Evolutionary conservation across 1,284 basidiomycete genomes (phyloP), one percentile per base, ranked within the genome.

Genomic region (Coriolopsis trogii): DNA sequence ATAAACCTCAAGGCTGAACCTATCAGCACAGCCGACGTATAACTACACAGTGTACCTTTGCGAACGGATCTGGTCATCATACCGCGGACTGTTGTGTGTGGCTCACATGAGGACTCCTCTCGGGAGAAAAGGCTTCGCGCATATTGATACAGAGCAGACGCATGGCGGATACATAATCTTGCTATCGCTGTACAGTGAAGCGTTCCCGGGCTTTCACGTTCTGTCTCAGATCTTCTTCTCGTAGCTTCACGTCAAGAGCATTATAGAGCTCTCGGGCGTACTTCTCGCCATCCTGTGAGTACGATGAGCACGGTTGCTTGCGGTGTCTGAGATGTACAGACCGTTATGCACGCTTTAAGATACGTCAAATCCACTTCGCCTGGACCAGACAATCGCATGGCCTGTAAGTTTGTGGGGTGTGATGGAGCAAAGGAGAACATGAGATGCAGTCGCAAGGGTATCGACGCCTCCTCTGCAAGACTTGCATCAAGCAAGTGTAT

Each of bases 401-500:
- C 79, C 56, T 85, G 84, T 9, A 91, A 56, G 15, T 62, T 65
- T 0, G 81, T 64, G 5, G 67, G 58, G 6, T 67, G 58, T 8
- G 62, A 56, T 3, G 73, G 41, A 0, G 72, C 70, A 51, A 87
- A 89, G 0, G 87, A 83, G 62, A 82, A 87, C 47, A 83, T 73
- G 0, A 86, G 63, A 12, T 89, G 67, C 4, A 90, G 68, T 7
- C 80, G 78, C 13, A 82, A 64, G 0, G 83, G 77, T 1, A 63
- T 62, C 6, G 85, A 79, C 0, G 79, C 74, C 66, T 91, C 88
- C 69, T 92, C 89, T 43, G 76, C 72, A 2, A 69, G 61, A 0
- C 80, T 82, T 12, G 88, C 89, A 56, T 93, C 89, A 28, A 92
- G 72, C 56, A 85, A 88, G 62, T 88, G 79, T 7, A 72, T 60